These are phyloP conservation scores for Kwoniella dendrophila DNA, from an alignment of 768 basidiomycete genomes.

Conservation along the genomic window DNA sequence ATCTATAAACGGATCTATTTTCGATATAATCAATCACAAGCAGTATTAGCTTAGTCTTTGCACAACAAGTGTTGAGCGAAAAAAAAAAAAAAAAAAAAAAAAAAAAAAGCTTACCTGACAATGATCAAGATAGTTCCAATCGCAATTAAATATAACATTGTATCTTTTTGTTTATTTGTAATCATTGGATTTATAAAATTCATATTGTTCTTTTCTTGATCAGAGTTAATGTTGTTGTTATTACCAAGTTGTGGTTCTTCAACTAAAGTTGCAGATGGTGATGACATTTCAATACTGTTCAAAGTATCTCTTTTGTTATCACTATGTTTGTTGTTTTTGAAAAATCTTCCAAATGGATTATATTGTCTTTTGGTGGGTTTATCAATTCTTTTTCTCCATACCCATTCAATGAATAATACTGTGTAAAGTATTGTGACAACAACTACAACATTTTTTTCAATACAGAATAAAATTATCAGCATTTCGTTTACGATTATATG, in stretches of 20 bases:
- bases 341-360: constrained; percentile 25
- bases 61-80: too few species aligned
- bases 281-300: not conserved
- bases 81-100: not conserved
- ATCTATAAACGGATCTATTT: constrained; percentile 60
- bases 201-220: constrained; percentile 10
- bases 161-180: too few species aligned
- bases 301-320: not conserved
- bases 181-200: too few species aligned
- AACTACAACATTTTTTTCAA: constrained; percentile 17
- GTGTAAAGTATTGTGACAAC: constrained; percentile 60
- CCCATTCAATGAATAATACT: constrained; percentile 60
- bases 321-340: constrained; percentile 10
- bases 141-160: constrained; percentile 9
- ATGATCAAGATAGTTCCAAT: constrained; percentile 58
- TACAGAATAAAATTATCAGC: not conserved
- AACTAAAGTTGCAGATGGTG: too few species aligned
- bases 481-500: too few species aligned
- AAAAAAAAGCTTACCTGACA: constrained; percentile 58
- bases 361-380: constrained; percentile 30
- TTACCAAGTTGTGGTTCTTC: too few species aligned
- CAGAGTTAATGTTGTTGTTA: not conserved
- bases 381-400: constrained; percentile 56
- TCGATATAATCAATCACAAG: not conserved
- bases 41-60: too few species aligned